phyloP scores from a whole-genome alignment of 306 rosid species.

The Trifolium dubium region DNA sequence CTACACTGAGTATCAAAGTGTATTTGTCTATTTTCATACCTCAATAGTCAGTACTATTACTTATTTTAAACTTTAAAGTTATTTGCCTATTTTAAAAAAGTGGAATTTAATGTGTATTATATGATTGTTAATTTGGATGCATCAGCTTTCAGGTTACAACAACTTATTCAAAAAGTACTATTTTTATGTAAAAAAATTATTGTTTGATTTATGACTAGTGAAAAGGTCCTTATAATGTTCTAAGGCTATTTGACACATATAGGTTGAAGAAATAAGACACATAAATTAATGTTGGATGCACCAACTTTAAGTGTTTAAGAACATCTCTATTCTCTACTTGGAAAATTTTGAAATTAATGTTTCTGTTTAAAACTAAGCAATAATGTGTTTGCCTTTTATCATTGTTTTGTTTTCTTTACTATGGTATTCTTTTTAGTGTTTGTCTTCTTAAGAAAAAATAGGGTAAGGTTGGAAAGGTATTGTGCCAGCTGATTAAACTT shows the following conservation, averaged over 20 bases:
- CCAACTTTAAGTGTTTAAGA: neutral
- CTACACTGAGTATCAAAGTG: neutral
- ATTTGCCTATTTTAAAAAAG: neutral
- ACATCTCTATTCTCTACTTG: neutral
- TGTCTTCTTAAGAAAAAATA: conserved; percentile 15
- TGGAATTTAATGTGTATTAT: neutral
- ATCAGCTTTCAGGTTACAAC: neutral
- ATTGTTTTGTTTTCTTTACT: neutral
- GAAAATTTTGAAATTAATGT: neutral
- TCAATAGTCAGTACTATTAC: neutral
- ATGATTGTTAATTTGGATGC: conserved; percentile 9
- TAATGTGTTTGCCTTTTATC: neutral
- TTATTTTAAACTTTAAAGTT: neutral
- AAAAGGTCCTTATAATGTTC: neutral
- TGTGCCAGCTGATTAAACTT: conserved; percentile 46
- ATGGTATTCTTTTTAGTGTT: neutral
- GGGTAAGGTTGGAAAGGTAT: conserved; percentile 47
- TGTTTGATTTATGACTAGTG: conserved; percentile 8
- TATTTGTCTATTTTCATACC: neutral
- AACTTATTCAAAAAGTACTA: neutral
- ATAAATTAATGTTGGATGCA: neutral
- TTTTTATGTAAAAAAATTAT: neutral
- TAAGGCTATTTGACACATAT: neutral
- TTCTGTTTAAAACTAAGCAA: conserved; percentile 22
- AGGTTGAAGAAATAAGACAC: conserved; percentile 7